Conservation (phyloP, 164 flowering plant species). For the Annona squamosa region DNA sequence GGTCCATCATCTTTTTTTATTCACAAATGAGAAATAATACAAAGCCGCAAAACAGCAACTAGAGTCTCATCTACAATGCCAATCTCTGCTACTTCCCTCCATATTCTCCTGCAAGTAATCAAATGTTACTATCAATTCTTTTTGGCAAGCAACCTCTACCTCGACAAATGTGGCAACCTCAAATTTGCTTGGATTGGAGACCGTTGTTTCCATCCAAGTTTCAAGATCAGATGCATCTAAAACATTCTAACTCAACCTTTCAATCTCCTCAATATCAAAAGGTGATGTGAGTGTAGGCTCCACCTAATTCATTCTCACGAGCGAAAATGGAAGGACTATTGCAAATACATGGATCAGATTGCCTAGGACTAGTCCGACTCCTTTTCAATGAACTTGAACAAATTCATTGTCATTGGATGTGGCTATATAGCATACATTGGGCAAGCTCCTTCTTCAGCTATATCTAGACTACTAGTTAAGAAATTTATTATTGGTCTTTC, state of each 20-base stretch:
- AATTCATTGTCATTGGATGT: not conserved
- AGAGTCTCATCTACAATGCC: not conserved
- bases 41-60: not conserved
- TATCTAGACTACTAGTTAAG: too few species aligned
- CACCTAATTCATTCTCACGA: not conserved
- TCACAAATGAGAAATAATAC: not conserved
- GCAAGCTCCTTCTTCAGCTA: not conserved
- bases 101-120: not conserved
- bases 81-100: not conserved
- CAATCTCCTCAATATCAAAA: not conserved
- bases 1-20: not conserved
- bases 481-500: too few species aligned
- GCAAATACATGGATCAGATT: not conserved
- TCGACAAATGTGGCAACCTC: not conserved
- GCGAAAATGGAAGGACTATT: not conserved
- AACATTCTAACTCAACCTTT: not conserved
- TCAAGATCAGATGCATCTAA: not conserved
- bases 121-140: not conserved
- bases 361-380: not conserved
- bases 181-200: not conserved
- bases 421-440: not conserved
- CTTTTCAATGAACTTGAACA: not conserved
- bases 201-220: not conserved
- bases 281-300: not conserved
- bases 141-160: not conserved